These are phyloP conservation scores for Lyophyllum semitale DNA, from an alignment of 768 basidiomycete species.

Conservation along the genomic window DNA sequence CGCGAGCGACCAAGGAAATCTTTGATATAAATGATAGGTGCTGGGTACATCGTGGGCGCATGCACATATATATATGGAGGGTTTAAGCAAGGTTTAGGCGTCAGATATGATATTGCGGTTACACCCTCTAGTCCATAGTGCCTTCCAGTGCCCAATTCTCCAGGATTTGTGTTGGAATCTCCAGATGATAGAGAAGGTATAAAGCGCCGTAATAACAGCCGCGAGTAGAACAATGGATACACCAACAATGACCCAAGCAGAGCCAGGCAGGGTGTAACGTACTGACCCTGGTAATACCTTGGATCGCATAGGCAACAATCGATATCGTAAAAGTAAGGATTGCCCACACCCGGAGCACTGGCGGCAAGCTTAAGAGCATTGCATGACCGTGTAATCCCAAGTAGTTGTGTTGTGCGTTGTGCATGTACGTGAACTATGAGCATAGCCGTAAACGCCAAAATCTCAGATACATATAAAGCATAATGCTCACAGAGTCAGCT, in stretches of 20 bases:
- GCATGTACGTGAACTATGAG: slow-evolving; percentile 52
- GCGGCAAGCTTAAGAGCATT: slow-evolving; percentile 51
- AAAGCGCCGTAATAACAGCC: slow-evolving; percentile 40
- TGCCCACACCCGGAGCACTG: slow-evolving; percentile 57
- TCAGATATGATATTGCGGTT: not conserved
- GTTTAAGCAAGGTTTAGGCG: too few species aligned
- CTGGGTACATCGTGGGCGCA: not conserved
- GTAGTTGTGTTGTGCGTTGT: slow-evolving; percentile 46
- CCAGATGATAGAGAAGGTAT: slow-evolving; percentile 55
- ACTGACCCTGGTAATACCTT: slow-evolving; percentile 28
- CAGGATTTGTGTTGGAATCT: slow-evolving; percentile 34
- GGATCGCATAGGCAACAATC: slow-evolving; percentile 44
- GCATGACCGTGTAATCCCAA: slow-evolving; percentile 52
- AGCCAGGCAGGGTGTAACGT: slow-evolving; percentile 24
- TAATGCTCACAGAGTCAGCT: slow-evolving; percentile 40
- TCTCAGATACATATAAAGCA: not conserved
- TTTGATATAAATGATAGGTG: not conserved
- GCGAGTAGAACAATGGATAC: slow-evolving; percentile 42
- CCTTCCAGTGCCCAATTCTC: slow-evolving; percentile 19
- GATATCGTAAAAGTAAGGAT: slow-evolving; percentile 49
- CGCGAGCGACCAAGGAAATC: not conserved
- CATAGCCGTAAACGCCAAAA: not conserved
- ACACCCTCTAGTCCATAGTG: slow-evolving; percentile 14
- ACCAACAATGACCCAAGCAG: slow-evolving; percentile 42
- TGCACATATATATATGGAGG: too few species aligned